A percentile compares a stretch with the other conserved stretches of the same genome.
Evolutionary conservation across 306 rosid species (phyloP).

Genomic region (Pyrus communis): DNA sequence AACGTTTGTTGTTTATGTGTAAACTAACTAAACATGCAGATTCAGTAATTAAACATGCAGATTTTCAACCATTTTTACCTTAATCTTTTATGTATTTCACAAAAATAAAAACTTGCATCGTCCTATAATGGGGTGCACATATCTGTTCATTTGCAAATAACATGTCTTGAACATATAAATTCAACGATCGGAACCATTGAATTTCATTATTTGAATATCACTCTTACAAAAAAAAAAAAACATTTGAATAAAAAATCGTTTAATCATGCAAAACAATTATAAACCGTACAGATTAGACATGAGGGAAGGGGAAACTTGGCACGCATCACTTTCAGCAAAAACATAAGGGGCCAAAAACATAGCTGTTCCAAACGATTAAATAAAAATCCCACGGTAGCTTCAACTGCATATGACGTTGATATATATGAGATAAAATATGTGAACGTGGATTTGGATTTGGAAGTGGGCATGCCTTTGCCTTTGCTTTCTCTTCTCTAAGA

Average conservation of each 20-base stretch:
- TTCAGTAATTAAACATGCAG: background rate
- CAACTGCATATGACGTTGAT: constrained; percentile 16
- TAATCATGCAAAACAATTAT: background rate
- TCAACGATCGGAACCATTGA: too few species aligned
- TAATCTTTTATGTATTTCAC: background rate
- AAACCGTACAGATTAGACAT: background rate
- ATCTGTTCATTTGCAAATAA: too few species aligned
- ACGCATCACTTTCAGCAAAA: constrained; percentile 27
- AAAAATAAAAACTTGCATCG: too few species aligned
- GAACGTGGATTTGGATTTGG: background rate
- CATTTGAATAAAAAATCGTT: background rate
- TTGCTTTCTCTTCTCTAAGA: too few species aligned
- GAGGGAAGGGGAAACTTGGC: constrained; percentile 23
- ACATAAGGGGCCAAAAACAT: constrained; percentile 6
- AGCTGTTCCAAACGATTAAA: background rate
- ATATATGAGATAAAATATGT: background rate
- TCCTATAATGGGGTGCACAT: too few species aligned
- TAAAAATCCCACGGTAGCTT: background rate
- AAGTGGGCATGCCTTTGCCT: constrained; percentile 12
- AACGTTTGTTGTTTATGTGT: background rate
- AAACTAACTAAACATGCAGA: background rate
- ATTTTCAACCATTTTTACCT: background rate
- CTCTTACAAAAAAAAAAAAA: background rate
- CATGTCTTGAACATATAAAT: too few species aligned
- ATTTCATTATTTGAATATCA: too few species aligned